Conservation (phyloP, 805 yeast species). For the Sporopachydermia quercuum region DNA sequence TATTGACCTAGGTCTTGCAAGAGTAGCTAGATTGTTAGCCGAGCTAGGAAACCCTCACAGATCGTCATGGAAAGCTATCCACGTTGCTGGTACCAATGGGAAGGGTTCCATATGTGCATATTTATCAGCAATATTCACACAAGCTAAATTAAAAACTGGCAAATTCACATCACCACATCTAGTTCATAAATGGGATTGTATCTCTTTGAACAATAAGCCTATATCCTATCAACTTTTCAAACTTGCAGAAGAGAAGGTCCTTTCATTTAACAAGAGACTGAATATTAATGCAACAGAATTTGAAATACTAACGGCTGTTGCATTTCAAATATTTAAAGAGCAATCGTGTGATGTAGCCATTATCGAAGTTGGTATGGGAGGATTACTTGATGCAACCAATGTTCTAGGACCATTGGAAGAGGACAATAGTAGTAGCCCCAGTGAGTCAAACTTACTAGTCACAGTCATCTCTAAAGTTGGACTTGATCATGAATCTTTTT, state of each 20-base stretch:
- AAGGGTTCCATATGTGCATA: conserved; percentile 89
- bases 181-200: conserved; percentile 57
- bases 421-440: conserved; percentile 5
- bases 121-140: conserved; percentile 45
- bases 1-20: conserved; percentile 42
- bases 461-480: conserved; percentile 79
- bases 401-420: conserved; percentile 26
- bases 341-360: conserved; percentile 57
- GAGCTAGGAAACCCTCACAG: conserved; percentile 57
- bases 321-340: conserved; percentile 56
- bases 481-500: conserved; percentile 64
- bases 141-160: conserved; percentile 40
- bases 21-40: conserved; percentile 31
- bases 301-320: conserved; percentile 74
- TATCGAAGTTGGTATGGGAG: conserved; percentile 93
- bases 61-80: conserved; percentile 47
- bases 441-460: conserved; percentile 29
- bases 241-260: conserved; percentile 28
- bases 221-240: conserved; percentile 33
- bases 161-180: conserved; percentile 86
- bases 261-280: conserved; percentile 22
- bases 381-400: conserved; percentile 80
- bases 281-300: conserved; percentile 69
- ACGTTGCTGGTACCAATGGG: conserved; percentile 94
- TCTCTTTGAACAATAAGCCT: conserved; percentile 46